Conservation (phyloP, 495 filamentous ascomycete species). For the Emericellopsis terricola region DNA sequence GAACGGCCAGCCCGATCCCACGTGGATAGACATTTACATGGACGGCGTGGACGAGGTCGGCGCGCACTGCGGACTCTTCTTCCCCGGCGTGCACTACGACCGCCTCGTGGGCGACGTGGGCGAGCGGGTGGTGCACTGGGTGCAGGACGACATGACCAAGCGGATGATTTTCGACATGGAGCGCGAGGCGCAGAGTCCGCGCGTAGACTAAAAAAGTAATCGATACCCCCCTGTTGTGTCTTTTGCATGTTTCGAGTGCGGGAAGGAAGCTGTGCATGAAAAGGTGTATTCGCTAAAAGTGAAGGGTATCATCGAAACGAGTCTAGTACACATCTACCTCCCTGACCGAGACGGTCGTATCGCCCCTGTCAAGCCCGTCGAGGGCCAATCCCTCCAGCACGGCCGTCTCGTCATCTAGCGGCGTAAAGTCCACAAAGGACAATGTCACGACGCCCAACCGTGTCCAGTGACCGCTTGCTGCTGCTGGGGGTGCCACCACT, state of each 20-base stretch:
- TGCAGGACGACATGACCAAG: slow-evolving; percentile 33
- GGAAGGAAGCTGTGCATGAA: no score
- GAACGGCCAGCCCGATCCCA: slow-evolving; percentile 33
- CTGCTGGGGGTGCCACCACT: no score
- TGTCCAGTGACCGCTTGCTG: background rate
- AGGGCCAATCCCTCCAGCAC: slow-evolving; percentile 1
- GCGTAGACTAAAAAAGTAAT: background rate
- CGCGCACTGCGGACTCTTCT: slow-evolving; percentile 74
- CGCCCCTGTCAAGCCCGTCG: background rate
- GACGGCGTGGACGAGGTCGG: slow-evolving; percentile 66
- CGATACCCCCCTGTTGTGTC: no score
- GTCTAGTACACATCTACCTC: slow-evolving; percentile 3
- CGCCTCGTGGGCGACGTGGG: slow-evolving; percentile 58
- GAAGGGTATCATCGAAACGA: no score
- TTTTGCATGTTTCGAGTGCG: no score
- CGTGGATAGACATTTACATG: slow-evolving; percentile 67
- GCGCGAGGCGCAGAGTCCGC: background rate
- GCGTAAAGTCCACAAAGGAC: background rate
- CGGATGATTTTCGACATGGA: slow-evolving; percentile 11
- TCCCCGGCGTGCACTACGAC: slow-evolving; percentile 52
- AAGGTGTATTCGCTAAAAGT: no score
- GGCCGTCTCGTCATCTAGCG: background rate
- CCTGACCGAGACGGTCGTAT: background rate
- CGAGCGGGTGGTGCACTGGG: slow-evolving; percentile 51
- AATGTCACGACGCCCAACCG: slow-evolving; percentile 1